These are phyloP conservation scores for Rhodotorula toruloides DNA, from an alignment of 768 basidiomycete species.

Conservation along the genomic window DNA sequence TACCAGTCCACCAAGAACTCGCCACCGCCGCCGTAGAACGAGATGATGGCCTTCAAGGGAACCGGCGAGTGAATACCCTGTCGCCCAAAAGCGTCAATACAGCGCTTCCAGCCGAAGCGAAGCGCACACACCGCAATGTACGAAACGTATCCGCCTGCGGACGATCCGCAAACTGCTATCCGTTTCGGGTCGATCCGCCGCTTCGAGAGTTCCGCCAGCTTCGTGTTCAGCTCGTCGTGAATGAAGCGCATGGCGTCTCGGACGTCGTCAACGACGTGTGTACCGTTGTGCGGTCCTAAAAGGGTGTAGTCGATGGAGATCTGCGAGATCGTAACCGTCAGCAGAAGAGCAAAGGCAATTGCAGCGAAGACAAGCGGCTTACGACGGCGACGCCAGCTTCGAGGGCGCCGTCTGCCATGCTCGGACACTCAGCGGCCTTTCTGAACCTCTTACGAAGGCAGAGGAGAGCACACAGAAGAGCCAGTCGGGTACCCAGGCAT, in stretches of 20 bases:
- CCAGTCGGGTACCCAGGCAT: background rate
- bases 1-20: conserved; percentile 14
- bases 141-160: background rate
- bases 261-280: conserved; percentile 1
- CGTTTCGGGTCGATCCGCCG: background rate
- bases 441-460: background rate
- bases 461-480: conserved; percentile 1
- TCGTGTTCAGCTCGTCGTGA: background rate
- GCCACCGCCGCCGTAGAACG: conserved; percentile 2
- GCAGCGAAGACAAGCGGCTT: background rate
- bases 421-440: background rate
- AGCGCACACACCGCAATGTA: conserved; percentile 3
- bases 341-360: background rate
- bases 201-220: background rate
- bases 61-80: background rate
- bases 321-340: background rate
- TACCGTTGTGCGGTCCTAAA: background rate
- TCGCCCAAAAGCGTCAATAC: too few relatives aligned
- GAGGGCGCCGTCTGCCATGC: background rate
- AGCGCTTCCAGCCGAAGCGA: background rate
- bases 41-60: background rate
- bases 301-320: conserved; percentile 17
- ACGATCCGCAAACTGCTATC: background rate
- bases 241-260: background rate
- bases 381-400: conserved; percentile 2